These are phyloP conservation scores for Akanthomyces uredinophilus DNA, from an alignment of 2,329 filamentous ascomycete species.

Conservation along the genomic window DNA sequence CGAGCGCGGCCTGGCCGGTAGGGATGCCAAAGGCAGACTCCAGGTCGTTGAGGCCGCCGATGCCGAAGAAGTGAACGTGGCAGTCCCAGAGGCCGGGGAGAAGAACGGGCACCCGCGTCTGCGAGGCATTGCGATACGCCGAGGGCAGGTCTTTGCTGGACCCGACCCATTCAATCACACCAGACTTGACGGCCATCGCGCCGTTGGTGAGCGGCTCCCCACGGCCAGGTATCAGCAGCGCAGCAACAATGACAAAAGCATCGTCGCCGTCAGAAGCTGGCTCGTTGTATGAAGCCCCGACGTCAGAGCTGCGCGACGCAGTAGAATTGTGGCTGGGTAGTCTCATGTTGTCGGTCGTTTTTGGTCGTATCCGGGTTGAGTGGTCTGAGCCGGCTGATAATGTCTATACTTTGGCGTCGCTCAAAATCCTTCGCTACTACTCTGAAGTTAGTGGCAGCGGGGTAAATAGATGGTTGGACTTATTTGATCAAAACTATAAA, in stretches of 20 bases:
- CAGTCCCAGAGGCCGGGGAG: slow-evolving; percentile 49
- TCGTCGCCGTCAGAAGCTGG: background rate
- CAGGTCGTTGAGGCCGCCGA: slow-evolving; percentile 19
- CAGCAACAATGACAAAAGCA: slow-evolving; percentile 22
- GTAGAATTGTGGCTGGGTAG: background rate
- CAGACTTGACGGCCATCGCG: slow-evolving; percentile 34
- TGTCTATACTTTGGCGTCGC: background rate
- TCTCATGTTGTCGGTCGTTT: background rate
- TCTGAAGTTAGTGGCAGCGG: background rate
- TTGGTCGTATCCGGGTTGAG: no score
- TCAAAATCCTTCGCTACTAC: background rate
- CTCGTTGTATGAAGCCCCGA: background rate
- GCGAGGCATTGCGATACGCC: slow-evolving; percentile 26
- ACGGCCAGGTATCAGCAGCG: slow-evolving; percentile 43
- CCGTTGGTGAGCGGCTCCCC: slow-evolving; percentile 36
- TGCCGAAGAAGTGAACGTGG: slow-evolving; percentile 38
- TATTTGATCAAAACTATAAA: background rate
- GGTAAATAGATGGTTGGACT: background rate
- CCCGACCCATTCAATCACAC: slow-evolving; percentile 38
- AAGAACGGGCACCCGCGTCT: slow-evolving; percentile 34
- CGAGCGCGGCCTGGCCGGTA: slow-evolving; percentile 24
- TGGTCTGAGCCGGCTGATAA: background rate
- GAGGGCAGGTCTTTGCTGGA: slow-evolving; percentile 24
- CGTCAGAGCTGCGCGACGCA: background rate
- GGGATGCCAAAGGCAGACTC: slow-evolving; percentile 21